phyloP scores from a whole-genome alignment of 805 yeast genomes.

The Lipomyces sp. region DNA sequence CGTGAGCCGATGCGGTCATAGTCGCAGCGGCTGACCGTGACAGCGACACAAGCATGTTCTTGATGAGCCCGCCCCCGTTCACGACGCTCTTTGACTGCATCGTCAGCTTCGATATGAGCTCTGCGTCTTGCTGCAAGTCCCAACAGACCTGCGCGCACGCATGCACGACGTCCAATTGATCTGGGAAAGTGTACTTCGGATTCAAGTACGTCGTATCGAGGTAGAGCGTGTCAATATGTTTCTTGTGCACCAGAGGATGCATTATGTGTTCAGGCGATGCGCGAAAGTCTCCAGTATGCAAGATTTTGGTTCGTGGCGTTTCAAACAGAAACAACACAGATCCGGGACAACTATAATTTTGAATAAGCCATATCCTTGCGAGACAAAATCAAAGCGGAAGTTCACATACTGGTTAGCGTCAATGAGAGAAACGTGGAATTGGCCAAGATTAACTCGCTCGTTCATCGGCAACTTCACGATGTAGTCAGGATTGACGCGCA shows the following conservation, averaged over 20 bases:
- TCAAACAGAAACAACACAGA: conserved; percentile 77
- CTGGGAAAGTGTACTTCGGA: conserved; percentile 72
- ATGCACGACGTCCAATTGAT: conserved; percentile 64
- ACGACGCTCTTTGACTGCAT: too few relatives aligned
- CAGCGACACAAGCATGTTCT: conserved; percentile 1
- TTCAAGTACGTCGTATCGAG: conserved; percentile 88
- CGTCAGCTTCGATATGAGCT: neutral
- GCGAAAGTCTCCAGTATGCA: conserved; percentile 95
- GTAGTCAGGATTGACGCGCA: conserved; percentile 50
- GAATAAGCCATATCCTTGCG: neutral
- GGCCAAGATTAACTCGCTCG: conserved; percentile 42
- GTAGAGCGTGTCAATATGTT: conserved; percentile 58
- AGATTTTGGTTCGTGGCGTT: conserved; percentile 37
- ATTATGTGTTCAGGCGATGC: conserved; percentile 54
- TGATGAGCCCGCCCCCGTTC: neutral
- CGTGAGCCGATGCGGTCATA: conserved; percentile 10
- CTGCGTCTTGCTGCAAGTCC: conserved; percentile 36
- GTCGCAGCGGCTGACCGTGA: neutral
- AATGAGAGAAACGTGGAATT: conserved; percentile 54
- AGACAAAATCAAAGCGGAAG: neutral
- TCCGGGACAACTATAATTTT: conserved; percentile 68
- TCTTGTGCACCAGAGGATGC: conserved; percentile 35
- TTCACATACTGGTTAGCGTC: conserved; percentile 71
- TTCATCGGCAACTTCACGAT: conserved; percentile 47
- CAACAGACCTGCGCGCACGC: conserved; percentile 54